These are phyloP conservation scores for Pseudonectria buxi DNA, from an alignment of 2,329 filamentous ascomycete species.

Conservation along the genomic window DNA sequence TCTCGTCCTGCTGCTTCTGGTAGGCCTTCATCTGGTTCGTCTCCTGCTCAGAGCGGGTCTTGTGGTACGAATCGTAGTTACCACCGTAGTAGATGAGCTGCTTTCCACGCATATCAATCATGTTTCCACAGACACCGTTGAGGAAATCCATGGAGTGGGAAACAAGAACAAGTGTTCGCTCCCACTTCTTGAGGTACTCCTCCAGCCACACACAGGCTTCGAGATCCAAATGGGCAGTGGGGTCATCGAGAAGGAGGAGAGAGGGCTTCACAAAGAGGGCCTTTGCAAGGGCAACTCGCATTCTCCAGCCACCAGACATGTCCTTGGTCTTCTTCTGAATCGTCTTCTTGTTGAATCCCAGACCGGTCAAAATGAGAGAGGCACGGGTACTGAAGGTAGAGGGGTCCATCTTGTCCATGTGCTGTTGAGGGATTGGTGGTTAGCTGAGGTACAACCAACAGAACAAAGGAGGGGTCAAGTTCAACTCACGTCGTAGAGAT, in stretches of 20 bases:
- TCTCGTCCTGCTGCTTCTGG: constrained; percentile 98
- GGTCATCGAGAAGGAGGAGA: constrained; percentile 91
- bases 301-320: constrained; percentile 99
- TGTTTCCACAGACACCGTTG: constrained; percentile 96
- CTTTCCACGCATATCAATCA: constrained; percentile 95
- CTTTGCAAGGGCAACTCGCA: constrained; percentile 97
- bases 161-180: constrained; percentile 89
- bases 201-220: constrained; percentile 99
- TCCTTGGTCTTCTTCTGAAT: constrained; percentile 99
- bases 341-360: constrained; percentile 97
- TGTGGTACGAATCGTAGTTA: constrained; percentile 98
- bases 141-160: constrained; percentile 99
- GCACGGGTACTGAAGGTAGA: constrained; percentile 94
- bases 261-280: constrained; percentile 98
- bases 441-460: constrained; percentile 2
- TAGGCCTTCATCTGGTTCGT: constrained; percentile 99
- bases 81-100: constrained; percentile 95
- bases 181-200: constrained; percentile 99
- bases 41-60: constrained; percentile 91
- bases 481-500: constrained; percentile 81
- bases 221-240: constrained; percentile 97
- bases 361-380: constrained; percentile 93
- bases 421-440: constrained; percentile 43
- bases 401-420: constrained; percentile 98
- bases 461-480: not conserved